A percentile compares a stretch with the other conserved stretches of the same genome.
These are phyloP conservation scores for Phialemoniopsis sp. DNA, from an alignment of 2,329 filamentous ascomycete species.

Conservation along the genomic window DNA sequence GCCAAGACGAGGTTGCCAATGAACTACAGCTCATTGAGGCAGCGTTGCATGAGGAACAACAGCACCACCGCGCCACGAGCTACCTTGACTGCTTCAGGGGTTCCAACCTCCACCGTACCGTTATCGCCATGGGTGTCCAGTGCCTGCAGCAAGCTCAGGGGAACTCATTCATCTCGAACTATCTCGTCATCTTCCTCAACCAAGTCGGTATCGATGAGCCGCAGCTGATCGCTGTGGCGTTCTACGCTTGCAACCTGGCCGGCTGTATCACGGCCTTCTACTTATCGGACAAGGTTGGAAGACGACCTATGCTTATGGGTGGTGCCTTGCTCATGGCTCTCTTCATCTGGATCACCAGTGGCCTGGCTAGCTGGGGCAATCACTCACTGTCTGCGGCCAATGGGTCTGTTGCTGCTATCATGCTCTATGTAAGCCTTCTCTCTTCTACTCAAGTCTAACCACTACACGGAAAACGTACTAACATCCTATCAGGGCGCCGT, in stretches of 20 bases:
- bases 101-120: constrained; percentile 4
- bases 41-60: neutral
- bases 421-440: constrained; percentile 1
- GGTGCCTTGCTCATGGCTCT: constrained; percentile 7
- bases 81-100: constrained; percentile 2
- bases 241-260: neutral
- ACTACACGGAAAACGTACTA: too few relatives aligned
- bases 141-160: constrained; percentile 4
- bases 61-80: neutral
- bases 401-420: neutral
- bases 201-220: neutral
- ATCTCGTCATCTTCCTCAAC: constrained; percentile 2
- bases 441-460: too few relatives aligned
- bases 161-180: constrained; percentile 1
- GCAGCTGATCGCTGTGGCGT: too few relatives aligned
- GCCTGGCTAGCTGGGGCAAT: constrained; percentile 1
- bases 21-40: too few relatives aligned
- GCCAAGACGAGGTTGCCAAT: constrained; percentile 1
- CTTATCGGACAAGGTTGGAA: constrained; percentile 8
- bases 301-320: constrained; percentile 8
- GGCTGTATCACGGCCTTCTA: constrained; percentile 6
- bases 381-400: too few relatives aligned
- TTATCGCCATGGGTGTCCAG: constrained; percentile 1
- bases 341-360: constrained; percentile 5
- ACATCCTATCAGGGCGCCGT: too few relatives aligned